Base-by-base conservation (phyloP, 768 basidiomycete species). In the Termitomyces sp. region DNA sequence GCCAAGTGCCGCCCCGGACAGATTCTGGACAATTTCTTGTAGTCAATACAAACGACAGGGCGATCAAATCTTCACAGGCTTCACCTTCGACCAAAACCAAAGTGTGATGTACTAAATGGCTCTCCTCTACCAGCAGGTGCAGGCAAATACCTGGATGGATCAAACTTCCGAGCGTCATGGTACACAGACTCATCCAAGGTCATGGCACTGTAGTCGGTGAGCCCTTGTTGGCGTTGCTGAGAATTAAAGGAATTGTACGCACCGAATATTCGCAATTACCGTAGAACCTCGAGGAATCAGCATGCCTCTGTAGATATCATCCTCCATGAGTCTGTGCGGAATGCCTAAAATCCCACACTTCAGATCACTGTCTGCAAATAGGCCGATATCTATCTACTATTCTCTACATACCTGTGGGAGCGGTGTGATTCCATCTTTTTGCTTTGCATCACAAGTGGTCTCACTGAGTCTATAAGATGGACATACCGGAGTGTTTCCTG, bases 1-100 rank as follows among this genome's bases (percentile, higher is more conserved):
- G 76, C 79, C 37, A 81, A 61, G 45, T 75, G 55, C 28, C 69
- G 62, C 5, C 77, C 80, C 18, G 75, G 71, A 51, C 75, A 76
- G 10, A 69, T 51, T 46, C 64, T 65, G 34, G 28, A 28, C 22
- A 26, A 20, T 24, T 3, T 7, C n/a, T 41, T 5, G n/a, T 20
- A 5, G 28, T 39, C 9, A 56, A 13, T 33, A n/a, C 12, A n/a
- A 18, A 47, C 33, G 4, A 28, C 24, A 29, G 28, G 22, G 46
- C 29, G n/a, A 10, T 5, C 3, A 55, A 39, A 26, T 8, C 13
- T 15, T 36, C 36, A 36, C 37, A 18, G 7, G 12, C 20, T 44
- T 39, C 24, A 62, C 62, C 62, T 56, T 51, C 62, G 54, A 33
- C 60, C 60, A 48, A 64, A 64, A 13, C 62, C 62, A 36, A 60